Percentiles rank a stretch among this genome's conserved stretches.
These are phyloP conservation scores for Penicillium corylophilum DNA, from an alignment of 2,329 filamentous ascomycete genomes.

Conservation along the genomic window DNA sequence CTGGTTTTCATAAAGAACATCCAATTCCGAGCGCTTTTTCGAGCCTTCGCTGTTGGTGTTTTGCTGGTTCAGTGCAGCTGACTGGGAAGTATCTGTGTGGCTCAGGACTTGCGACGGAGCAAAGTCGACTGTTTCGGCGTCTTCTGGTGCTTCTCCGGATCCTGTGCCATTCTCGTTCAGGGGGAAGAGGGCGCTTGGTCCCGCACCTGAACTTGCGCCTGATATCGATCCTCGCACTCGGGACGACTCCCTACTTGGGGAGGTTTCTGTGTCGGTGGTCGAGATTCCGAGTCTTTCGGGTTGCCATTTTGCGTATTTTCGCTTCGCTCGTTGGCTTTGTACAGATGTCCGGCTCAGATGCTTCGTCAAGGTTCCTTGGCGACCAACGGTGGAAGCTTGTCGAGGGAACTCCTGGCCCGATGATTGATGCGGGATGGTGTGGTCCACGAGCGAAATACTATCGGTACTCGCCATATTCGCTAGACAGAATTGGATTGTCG, in stretches of 20 bases:
- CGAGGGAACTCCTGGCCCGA: slow-evolving; percentile 23
- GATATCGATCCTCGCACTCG: slow-evolving; percentile 19
- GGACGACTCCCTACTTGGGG: slow-evolving; percentile 19
- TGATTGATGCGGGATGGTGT: slow-evolving; percentile 33
- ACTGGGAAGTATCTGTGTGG: slow-evolving; percentile 5
- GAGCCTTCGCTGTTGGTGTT: slow-evolving; percentile 15
- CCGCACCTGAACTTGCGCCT: slow-evolving; percentile 15
- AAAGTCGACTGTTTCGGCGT: slow-evolving; percentile 18
- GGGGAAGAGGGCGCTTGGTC: slow-evolving; percentile 1
- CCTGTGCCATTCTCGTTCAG: slow-evolving; percentile 3
- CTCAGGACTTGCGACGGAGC: slow-evolving; percentile 10
- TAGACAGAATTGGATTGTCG: neutral
- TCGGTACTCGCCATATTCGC: slow-evolving; percentile 28
- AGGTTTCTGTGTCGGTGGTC: slow-evolving; percentile 18
- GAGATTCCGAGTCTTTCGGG: slow-evolving; percentile 56
- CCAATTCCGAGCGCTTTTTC: slow-evolving; percentile 57
- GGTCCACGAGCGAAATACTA: slow-evolving; percentile 42
- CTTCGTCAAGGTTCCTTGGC: slow-evolving; percentile 26
- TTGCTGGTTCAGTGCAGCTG: slow-evolving; percentile 1
- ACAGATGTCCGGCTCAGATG: slow-evolving; percentile 36
- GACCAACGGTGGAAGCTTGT: slow-evolving; percentile 21
- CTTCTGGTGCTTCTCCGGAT: slow-evolving; percentile 5
- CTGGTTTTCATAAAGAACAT: slow-evolving; percentile 94
- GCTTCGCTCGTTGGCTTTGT: slow-evolving; percentile 39
- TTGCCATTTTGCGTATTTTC: slow-evolving; percentile 53